Evolutionary conservation across 306 rosid genomes (phyloP).

Genomic region (Quercus gilva): DNA sequence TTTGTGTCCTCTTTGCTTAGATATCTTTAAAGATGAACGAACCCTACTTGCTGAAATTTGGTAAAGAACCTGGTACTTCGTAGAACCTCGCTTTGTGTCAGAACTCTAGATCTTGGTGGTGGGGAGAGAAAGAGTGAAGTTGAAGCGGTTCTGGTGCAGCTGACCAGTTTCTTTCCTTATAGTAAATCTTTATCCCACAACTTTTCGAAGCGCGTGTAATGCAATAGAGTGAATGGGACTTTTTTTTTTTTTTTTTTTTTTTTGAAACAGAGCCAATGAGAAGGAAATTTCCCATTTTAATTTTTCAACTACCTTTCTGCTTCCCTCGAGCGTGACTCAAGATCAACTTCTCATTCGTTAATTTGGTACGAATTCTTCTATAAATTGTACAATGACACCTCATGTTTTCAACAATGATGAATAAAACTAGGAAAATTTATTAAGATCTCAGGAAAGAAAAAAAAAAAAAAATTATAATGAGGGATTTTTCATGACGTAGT

Average conservation of each 20-base stretch:
- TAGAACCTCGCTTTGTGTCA: neutral
- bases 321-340: too few species aligned
- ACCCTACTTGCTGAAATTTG: neutral
- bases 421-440: too few species aligned
- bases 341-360: too few species aligned
- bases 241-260: neutral
- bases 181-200: neutral
- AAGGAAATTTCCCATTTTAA: neutral
- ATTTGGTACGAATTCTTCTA: too few species aligned
- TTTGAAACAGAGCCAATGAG: too few species aligned
- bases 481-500: too few species aligned
- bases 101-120: neutral
- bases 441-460: too few species aligned
- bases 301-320: neutral
- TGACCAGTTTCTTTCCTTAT: neutral
- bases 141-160: neutral
- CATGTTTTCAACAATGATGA: too few species aligned
- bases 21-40: neutral
- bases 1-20: neutral
- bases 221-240: neutral
- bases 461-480: too few species aligned
- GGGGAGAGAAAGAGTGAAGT: neutral
- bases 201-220: neutral
- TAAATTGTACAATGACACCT: too few species aligned
- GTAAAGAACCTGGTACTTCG: neutral